Base-by-base conservation (phyloP, 768 basidiomycete genomes). In the Kondoa subrosea region DNA sequence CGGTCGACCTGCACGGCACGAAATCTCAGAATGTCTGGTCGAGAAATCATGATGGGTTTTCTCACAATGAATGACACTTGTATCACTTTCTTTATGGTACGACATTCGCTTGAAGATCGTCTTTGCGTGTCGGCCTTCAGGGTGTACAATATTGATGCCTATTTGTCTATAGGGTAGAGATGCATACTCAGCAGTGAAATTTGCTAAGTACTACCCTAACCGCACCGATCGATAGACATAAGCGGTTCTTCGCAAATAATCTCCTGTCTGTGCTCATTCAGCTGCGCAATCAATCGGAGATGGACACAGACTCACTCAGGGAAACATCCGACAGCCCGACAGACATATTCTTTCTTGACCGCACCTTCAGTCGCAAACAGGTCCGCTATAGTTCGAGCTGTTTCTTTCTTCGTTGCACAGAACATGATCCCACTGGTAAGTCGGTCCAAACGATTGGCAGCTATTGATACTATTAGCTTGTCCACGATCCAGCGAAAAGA, bases 351-450 rank as follows among this genome's bases (percentile, higher is more conserved):
- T 56, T 99, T 99, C 71, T 83, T 82, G 66, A 99, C 85, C 16
- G 83, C 0, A 82, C 82, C 72, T 63, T 68, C 30, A n/a, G 34
- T 56, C 69, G n/a, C 34, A 64, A 97, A 96, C 78, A 96, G 91
- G 25, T 81, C 80, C 2, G 89, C 85, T 34, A 96, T 80, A 17
- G 79, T 76, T 32, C 84, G 81, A 1, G 91, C 89, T 34, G 86
- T 81, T 57, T 83, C 78, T 0, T 84, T 79, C 25, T 85, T 85
- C 15, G 91, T 79, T 0, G 91, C 90, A 64, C 96, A 79, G 72
- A 99, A 87, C 91, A 99, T 91, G 57, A 96, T 80, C 4, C 95
- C 95, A 0, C 89, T 91, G 0, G 95, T 97, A 30, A 97, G 80
- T 66, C 95, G 82, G 77, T 99, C 95, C 66, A 99, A 80, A 67